A percentile compares a stretch with the other conserved stretches of the same genome.
Conservation (phyloP, 1,284 basidiomycete genomes). For the Paramarasmius palmivorus region DNA sequence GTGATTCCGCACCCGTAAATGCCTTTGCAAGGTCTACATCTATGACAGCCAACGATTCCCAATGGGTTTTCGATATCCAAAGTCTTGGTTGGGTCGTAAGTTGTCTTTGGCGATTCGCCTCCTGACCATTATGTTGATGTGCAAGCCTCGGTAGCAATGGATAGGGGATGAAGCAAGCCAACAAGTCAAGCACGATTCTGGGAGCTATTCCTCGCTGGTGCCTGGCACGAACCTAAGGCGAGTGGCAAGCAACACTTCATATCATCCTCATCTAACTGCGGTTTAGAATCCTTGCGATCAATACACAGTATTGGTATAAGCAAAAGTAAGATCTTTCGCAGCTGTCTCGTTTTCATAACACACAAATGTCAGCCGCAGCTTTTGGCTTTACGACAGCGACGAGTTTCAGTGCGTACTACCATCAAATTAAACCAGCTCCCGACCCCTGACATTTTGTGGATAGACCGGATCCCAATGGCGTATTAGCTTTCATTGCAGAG, state of each 20-base stretch:
- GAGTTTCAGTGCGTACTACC: slow-evolving; percentile 35
- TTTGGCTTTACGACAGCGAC: slow-evolving; percentile 55
- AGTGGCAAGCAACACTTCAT: not conserved
- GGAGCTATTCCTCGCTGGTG: slow-evolving; percentile 46
- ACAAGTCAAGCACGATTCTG: slow-evolving; percentile 45
- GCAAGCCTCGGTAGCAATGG: slow-evolving; percentile 34
- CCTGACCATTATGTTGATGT: slow-evolving; percentile 1
- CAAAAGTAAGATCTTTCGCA: slow-evolving; percentile 36
- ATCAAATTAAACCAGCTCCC: not conserved
- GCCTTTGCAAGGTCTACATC: slow-evolving; percentile 45
- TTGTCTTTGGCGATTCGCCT: not conserved
- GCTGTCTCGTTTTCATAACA: not conserved
- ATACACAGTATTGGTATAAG: slow-evolving; percentile 61
- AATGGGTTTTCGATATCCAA: slow-evolving; percentile 53
- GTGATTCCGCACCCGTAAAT: slow-evolving; percentile 50
- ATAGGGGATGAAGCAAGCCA: slow-evolving; percentile 36
- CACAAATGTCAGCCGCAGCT: slow-evolving; percentile 27
- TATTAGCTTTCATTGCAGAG: slow-evolving; percentile 42
- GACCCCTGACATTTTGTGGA: not conserved
- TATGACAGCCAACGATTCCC: slow-evolving; percentile 30
- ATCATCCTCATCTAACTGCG: not conserved
- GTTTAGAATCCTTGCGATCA: slow-evolving; percentile 52
- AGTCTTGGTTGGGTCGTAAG: slow-evolving; percentile 46
- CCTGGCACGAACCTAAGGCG: slow-evolving; percentile 46
- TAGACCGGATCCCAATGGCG: slow-evolving; percentile 43